Evolutionary conservation across 805 yeast genomes (phyloP).

Genomic region (Metschnikowia picachoensis): DNA sequence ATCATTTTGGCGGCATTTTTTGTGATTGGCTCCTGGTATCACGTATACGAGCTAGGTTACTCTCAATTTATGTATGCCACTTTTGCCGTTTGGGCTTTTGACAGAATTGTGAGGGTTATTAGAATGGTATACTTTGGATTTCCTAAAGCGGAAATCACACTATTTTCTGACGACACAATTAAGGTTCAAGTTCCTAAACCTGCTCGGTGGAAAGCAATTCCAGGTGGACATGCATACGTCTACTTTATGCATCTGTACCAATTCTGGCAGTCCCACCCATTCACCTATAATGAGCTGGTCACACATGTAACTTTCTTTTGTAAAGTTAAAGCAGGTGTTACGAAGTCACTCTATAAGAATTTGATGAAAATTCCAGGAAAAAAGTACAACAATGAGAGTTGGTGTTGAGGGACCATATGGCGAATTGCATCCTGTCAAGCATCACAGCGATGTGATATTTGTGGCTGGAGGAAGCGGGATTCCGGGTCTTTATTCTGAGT

Average conservation of each 20-base stretch:
- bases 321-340: constrained; percentile 54
- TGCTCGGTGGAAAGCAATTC: constrained; percentile 42
- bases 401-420: constrained; percentile 64
- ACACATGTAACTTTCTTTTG: constrained; percentile 34
- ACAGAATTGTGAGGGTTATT: constrained; percentile 33
- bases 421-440: constrained; percentile 40
- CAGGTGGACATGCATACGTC: constrained; percentile 58
- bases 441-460: constrained; percentile 44
- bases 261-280: constrained; percentile 68
- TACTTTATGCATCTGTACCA: constrained; percentile 48
- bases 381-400: constrained; percentile 35
- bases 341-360: constrained; percentile 36
- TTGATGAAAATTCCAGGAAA: constrained; percentile 24
- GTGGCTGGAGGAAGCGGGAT: constrained; percentile 66
- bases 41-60: constrained; percentile 19
- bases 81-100: constrained; percentile 59
- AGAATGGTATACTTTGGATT: constrained; percentile 35
- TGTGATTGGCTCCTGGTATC: constrained; percentile 21
- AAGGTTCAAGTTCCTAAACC: constrained; percentile 48
- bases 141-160: constrained; percentile 29
- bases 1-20: constrained; percentile 21
- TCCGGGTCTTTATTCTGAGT: constrained; percentile 51
- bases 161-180: constrained; percentile 43
- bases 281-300: constrained; percentile 35
- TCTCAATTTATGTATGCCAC: constrained; percentile 43